Evolutionary conservation across 1,139 yeast species (phyloP), one percentile per base, ranked within the genome.

Genomic region (Debaryomycetaceae sp.): DNA sequence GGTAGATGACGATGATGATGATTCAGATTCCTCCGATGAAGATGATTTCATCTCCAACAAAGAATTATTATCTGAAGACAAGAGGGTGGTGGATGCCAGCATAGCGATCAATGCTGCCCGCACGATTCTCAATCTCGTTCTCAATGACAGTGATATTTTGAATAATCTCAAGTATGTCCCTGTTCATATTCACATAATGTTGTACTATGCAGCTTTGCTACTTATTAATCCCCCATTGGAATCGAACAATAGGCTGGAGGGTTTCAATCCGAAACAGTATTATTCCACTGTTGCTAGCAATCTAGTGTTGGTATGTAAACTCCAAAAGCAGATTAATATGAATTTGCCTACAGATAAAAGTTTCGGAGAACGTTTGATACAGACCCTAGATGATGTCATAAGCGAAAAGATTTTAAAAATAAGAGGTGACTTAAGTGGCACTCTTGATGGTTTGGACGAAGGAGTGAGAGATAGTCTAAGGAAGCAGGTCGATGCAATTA

Each of bases 151-250:
- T 23, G 89, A 84, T 56, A 80, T 84, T 36, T 59, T 76, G 37
- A 70, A 72, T 22, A 81, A 82, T 41, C 66, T 84, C 49, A 77
- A 74, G 54, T 84, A 81, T 54, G 84, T 83, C 13, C 90, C 90
- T 0, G 80, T 83, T 11, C 89, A 84, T 58, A 80, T 84, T 36
- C 87, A 83, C 55, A 75, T 84, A 42, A 83, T 84, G 88, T 63
- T 83, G 17, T 83, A 83, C 55, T 83, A 83, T 55, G 86, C 89
- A 0, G 84, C 85, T 0, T 62, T 83, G 44, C 59, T 83, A 34
- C 61, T 83, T 7, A 63, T 83, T 29, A 76, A 77, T 49, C 80
- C 83, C 4, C 80, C 79, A 0, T 38, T 57, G 11, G 60, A 60
- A 36, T 60, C 64, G 4, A 60, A 52, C 42, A 52, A 53, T 47